A percentile compares a stretch with the other conserved stretches of the same genome.
Evolutionary conservation across 805 yeast species (phyloP).

Genomic region (Hemisphaericaspora nanyangensis): DNA sequence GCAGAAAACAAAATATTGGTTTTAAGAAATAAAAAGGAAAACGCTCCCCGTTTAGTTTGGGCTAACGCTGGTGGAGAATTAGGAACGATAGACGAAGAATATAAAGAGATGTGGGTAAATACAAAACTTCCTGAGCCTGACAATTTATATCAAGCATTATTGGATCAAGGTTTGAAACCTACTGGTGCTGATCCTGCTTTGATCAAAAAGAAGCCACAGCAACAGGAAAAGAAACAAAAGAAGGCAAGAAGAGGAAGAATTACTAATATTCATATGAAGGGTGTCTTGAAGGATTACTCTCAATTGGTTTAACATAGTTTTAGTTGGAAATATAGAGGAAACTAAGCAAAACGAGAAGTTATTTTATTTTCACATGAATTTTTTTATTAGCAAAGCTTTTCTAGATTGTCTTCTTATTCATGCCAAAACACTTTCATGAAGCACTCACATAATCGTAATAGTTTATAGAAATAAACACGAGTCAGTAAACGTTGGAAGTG

Average conservation of each 20-base stretch:
- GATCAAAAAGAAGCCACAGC: conserved; percentile 60
- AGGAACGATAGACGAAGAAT: conserved; percentile 73
- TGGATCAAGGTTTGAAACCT: conserved; percentile 88
- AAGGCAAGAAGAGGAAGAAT: conserved; percentile 90
- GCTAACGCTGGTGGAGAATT: conserved; percentile 75
- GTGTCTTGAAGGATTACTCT: conserved; percentile 82
- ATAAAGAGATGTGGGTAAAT: conserved; percentile 74
- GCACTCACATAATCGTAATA: too few relatives aligned
- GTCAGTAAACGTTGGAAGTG: too few relatives aligned
- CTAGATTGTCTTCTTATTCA: too few relatives aligned
- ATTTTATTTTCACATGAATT: too few relatives aligned
- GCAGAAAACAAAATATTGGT: conserved; percentile 74
- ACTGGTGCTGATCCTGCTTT: conserved; percentile 97
- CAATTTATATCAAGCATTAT: conserved; percentile 72
- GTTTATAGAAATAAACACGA: too few relatives aligned
- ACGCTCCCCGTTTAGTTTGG: conserved; percentile 91
- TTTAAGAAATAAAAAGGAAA: conserved; percentile 87
- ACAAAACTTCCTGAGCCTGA: conserved; percentile 79
- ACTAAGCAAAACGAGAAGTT: too few relatives aligned
- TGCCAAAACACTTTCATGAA: too few relatives aligned
- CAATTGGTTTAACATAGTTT: conserved; percentile 24
- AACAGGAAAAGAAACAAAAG: conserved; percentile 73
- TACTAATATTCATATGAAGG: conserved; percentile 95
- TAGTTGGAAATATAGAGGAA: too few relatives aligned
- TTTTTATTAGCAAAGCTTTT: too few relatives aligned